A percentile compares a stretch with the other conserved stretches of the same genome.
These are phyloP conservation scores for Aspergillus luchuensis DNA, from an alignment of 2,329 filamentous ascomycete species.

Conservation along the genomic window DNA sequence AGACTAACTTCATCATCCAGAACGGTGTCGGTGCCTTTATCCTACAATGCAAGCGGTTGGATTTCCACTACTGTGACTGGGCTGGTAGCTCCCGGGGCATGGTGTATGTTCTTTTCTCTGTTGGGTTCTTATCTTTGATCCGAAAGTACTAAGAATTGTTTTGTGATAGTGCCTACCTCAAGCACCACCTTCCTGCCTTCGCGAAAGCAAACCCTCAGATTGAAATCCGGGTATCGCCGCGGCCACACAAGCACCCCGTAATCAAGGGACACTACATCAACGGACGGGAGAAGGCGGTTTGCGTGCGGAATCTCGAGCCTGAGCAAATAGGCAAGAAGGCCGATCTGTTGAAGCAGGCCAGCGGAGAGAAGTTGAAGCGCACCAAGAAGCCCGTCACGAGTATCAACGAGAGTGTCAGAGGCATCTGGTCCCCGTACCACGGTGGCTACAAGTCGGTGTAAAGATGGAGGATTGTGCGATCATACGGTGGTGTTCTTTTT, in stretches of 20 bases:
- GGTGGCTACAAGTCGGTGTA: constrained; percentile 56
- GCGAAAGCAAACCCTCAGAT: constrained; percentile 80
- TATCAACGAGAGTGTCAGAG: constrained; percentile 65
- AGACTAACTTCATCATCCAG: constrained; percentile 50
- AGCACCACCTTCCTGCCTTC: constrained; percentile 73
- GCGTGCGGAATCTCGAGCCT: constrained; percentile 81
- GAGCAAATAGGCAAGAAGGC: constrained; percentile 80
- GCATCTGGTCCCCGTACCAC: constrained; percentile 67
- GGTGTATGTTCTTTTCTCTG: constrained; percentile 64
- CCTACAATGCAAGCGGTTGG: constrained; percentile 91
- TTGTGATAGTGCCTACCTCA: constrained; percentile 71
- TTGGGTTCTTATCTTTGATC: too few relatives aligned
- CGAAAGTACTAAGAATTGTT: constrained; percentile 2
- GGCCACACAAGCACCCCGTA: constrained; percentile 85
- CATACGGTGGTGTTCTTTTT: constrained; percentile 24
- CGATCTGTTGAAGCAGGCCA: constrained; percentile 50
- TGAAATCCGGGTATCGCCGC: constrained; percentile 88
- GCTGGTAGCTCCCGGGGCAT: constrained; percentile 91
- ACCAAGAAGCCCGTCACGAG: constrained; percentile 62
- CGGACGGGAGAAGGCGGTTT: constrained; percentile 79
- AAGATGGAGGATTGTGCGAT: constrained; percentile 21
- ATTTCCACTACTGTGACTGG: constrained; percentile 97
- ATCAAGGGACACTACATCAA: constrained; percentile 92
- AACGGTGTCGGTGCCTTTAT: constrained; percentile 98
- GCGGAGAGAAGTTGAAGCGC: constrained; percentile 53